Base-by-base conservation (phyloP, 163 green algal species). In the Chlorella variabilis region DNA sequence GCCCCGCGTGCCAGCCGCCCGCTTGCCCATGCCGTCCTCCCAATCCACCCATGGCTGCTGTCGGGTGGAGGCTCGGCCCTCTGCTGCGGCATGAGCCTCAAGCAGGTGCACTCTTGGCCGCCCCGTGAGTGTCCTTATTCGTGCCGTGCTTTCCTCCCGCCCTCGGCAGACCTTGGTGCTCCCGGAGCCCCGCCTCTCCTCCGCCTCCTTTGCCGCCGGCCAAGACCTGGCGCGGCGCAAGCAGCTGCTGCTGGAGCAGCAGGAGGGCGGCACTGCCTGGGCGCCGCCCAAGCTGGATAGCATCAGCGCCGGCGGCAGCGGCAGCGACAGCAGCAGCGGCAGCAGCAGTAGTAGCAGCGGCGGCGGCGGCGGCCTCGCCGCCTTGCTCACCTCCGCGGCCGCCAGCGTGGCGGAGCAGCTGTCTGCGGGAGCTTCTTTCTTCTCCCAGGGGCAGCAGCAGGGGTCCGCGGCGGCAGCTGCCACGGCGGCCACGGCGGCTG, bases 351-450 rank as follows among this genome's bases (percentile, higher is more conserved):
- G 25, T 13, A 4, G 34, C 34, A 38, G 36, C 27, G 23, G 27
- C 38, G 1, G 27, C 18, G 39, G 17, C 6, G 73, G 27, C 1
- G 65, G 65, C 23, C 38, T 73, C 15, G 15, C 65, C 0, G 65
- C 8, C 4, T 25, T 80, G 15, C 29, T 80, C 15, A 39, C 38
- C 54, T 59, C 54, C 13, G 73, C 73, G 3, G 73, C 73, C 1
- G 54, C 73, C 38, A 27, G 36, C 4, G 54, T 80, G 15, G 73
- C 36, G 11, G 27, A 56, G 36, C 73, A 80, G 56, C 73, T 80
- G 73, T 36, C 39, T 31, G 73, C 38, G 11, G 59, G 45, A 4
- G 38, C 54, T 29, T 63, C 54, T 29, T 6, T 11, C 20, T 13
- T 13, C 2, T 13, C 7, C 42, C 17, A 21, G n/a, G n/a, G 27